Conservation (phyloP, 2,329 filamentous ascomycete genomes). For the Stagonosporopsis rhizophila region DNA sequence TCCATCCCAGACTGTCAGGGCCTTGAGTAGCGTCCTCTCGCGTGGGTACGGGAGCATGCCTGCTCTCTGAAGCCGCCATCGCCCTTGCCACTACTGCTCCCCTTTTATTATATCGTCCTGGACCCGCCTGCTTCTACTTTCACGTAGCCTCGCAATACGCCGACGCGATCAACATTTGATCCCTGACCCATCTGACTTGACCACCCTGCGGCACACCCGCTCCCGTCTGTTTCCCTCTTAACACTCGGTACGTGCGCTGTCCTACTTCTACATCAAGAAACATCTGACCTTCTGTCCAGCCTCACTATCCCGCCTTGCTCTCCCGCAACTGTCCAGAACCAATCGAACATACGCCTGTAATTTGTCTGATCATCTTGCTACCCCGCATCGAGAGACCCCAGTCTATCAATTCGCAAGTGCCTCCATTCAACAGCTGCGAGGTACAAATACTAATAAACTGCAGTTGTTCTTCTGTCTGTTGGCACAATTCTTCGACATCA, state of each 20-base stretch:
- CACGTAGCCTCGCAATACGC: conserved; percentile 37
- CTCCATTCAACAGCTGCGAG: not conserved
- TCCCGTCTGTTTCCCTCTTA: conserved; percentile 23
- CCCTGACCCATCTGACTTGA: conserved; percentile 19
- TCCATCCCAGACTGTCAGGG: conserved; percentile 26
- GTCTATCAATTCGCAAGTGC: not conserved
- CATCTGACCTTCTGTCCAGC: conserved; percentile 8
- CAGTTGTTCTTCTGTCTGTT: not conserved
- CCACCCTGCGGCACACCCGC: conserved; percentile 28
- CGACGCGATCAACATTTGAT: conserved; percentile 27
- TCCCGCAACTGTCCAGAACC: not conserved
- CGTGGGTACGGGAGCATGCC: conserved; percentile 36
- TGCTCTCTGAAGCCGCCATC: conserved; percentile 39
- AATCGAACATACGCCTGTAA: not conserved
- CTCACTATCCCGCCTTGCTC: not conserved
- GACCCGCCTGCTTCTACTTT: conserved; percentile 32
- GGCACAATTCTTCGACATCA: not conserved
- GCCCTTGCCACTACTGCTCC: conserved; percentile 25
- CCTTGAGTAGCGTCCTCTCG: conserved; percentile 30
- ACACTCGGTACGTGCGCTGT: conserved; percentile 22
- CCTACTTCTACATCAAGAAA: conserved; percentile 5
- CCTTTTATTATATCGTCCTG: conserved; percentile 37
- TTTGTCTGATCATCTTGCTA: not conserved
- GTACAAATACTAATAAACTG: not conserved
- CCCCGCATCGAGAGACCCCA: not conserved